A percentile compares a stretch with the other conserved stretches of the same genome.
Conservation (phyloP, 2,329 filamentous ascomycete species). For the Sporothrix brunneoviolacea region DNA sequence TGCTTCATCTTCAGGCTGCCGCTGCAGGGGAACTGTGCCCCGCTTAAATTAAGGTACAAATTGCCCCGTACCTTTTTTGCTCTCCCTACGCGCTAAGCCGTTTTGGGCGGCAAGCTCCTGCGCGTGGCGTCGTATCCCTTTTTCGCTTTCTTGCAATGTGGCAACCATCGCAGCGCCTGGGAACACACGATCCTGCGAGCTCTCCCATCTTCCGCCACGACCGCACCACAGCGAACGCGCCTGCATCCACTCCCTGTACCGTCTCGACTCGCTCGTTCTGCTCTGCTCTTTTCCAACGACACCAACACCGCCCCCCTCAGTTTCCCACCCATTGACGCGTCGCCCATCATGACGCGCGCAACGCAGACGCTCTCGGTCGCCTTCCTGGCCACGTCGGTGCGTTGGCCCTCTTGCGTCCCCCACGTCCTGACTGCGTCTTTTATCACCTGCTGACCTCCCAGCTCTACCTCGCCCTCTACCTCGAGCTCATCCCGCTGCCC, state of each 20-base stretch:
- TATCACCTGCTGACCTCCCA: conserved; percentile 33
- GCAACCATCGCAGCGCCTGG: conserved; percentile 8
- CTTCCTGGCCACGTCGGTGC: conserved; percentile 81
- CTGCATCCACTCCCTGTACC: background rate
- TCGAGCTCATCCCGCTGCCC: conserved; percentile 77
- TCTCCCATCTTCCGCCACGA: too few relatives aligned
- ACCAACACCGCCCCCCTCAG: too few relatives aligned
- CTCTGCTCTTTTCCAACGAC: background rate
- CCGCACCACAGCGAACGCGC: background rate
- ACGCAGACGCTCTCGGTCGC: conserved; percentile 85
- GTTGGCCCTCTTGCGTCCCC: conserved; percentile 22
- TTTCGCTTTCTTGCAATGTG: conserved; percentile 12
- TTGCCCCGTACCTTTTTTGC: too few relatives aligned
- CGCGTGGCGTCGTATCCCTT: too few relatives aligned
- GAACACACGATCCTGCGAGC: too few relatives aligned
- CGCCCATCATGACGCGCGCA: conserved; percentile 98
- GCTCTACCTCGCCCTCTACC: conserved; percentile 83
- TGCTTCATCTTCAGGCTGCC: too few relatives aligned
- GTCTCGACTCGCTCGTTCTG: background rate
- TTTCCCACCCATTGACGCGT: too few relatives aligned
- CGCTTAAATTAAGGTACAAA: too few relatives aligned
- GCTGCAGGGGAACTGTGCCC: too few relatives aligned
- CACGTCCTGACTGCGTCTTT: background rate
- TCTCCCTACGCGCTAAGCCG: background rate
- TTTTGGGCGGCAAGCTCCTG: background rate